phyloP scores from a whole-genome alignment of 345 rosid genomes.

The Durio zibethinus region DNA sequence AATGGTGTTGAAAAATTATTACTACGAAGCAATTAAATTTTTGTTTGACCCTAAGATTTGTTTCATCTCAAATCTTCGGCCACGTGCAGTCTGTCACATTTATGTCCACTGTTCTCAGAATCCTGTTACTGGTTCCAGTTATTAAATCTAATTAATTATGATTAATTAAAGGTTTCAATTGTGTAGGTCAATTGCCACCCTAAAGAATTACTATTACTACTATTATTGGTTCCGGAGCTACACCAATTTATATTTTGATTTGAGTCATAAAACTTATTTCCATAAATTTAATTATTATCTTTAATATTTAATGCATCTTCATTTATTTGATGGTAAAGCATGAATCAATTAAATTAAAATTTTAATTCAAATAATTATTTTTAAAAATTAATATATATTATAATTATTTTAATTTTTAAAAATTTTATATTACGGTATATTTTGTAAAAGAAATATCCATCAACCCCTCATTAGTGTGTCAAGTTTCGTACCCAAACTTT shows the following conservation, averaged over 20 bases:
- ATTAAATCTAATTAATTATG: neutral
- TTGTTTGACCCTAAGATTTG: neutral
- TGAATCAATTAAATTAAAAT: too few species aligned
- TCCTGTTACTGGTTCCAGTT: neutral
- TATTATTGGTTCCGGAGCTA: too few species aligned
- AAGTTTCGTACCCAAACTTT: neutral
- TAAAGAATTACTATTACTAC: too few species aligned
- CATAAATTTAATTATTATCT: neutral
- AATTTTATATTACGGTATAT: too few species aligned
- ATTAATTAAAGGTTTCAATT: too few species aligned
- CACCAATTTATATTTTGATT: too few species aligned
- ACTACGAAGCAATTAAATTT: neutral
- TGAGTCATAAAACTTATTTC: neutral
- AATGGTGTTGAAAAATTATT: neutral
- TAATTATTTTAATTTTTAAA: too few species aligned
- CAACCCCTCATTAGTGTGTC: neutral
- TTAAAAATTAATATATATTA: too few species aligned
- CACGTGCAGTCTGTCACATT: neutral
- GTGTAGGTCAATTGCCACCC: too few species aligned
- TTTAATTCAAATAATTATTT: too few species aligned
- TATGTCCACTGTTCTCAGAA: neutral
- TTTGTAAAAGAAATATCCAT: too few species aligned
- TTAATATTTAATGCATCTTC: too few species aligned
- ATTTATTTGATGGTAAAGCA: neutral
- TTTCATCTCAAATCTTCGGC: neutral